Conservation (phyloP, 306 rosid species). For the Calophaca sinica region DNA sequence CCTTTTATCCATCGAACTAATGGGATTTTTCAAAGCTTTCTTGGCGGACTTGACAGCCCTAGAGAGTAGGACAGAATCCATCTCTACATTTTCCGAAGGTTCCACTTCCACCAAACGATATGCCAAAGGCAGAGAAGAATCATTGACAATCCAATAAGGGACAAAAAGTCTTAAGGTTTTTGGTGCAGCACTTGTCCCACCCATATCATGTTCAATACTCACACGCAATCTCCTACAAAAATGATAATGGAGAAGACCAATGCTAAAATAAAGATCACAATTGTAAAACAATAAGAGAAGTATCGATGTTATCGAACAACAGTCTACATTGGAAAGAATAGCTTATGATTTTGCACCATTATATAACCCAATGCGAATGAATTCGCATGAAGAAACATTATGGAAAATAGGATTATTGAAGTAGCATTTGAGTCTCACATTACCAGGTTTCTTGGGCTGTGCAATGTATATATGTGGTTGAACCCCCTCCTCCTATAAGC, state of each 20-base stretch:
- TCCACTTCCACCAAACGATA: constrained; percentile 95
- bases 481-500: no score
- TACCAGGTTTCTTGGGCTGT: no score
- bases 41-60: constrained; percentile 78
- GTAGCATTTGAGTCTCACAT: no score
- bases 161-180: constrained; percentile 87
- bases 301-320: not conserved
- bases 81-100: constrained; percentile 71
- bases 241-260: constrained; percentile 36
- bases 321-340: constrained; percentile 9
- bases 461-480: no score
- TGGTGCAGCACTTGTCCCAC: constrained; percentile 89
- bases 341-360: constrained; percentile 5
- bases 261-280: constrained; percentile 25
- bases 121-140: constrained; percentile 76
- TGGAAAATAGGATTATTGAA: no score
- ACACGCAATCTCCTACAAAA: constrained; percentile 84
- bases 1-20: constrained; percentile 78
- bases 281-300: not conserved
- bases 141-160: constrained; percentile 94
- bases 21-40: constrained; percentile 72
- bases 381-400: constrained; percentile 17
- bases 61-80: constrained; percentile 66
- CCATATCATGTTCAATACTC: constrained; percentile 92
- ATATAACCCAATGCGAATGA: constrained; percentile 3